Conservation (phyloP, 495 filamentous ascomycete genomes). For the Neurospora tetrasperma region DNA sequence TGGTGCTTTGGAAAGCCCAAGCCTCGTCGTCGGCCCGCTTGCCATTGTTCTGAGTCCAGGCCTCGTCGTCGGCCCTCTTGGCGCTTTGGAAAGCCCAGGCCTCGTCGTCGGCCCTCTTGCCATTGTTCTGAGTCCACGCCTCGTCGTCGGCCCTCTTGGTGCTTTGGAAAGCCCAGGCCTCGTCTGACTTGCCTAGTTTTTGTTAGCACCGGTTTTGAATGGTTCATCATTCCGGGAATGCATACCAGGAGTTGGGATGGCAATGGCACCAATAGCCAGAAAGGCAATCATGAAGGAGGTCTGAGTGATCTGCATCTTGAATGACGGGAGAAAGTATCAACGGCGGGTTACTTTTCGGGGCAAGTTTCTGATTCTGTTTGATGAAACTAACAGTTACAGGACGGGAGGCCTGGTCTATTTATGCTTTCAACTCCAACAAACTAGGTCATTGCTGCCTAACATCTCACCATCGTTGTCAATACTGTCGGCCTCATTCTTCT, state of each 20-base stretch:
- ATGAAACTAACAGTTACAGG: background rate
- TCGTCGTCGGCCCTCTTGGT: background rate
- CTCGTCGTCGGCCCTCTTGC: background rate
- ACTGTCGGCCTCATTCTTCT: background rate
- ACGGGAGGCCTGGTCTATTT: background rate
- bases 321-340: background rate
- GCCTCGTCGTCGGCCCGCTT: background rate
- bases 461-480: background rate
- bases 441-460: background rate
- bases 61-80: background rate
- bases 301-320: background rate
- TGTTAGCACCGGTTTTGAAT: background rate
- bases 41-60: background rate
- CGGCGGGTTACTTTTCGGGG: background rate
- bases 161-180: background rate
- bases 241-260: constrained; percentile 1
- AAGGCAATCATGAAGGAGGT: constrained; percentile 3
- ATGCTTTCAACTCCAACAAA: background rate
- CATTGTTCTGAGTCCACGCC: background rate
- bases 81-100: background rate
- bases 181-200: background rate
- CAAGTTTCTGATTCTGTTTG: background rate
- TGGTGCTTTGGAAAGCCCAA: background rate
- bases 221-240: background rate
- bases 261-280: background rate